Percentiles rank a stretch among this genome's conserved stretches.
phyloP scores from a whole-genome alignment of 345 rosid genomes.

The Linum usitatissimum region DNA sequence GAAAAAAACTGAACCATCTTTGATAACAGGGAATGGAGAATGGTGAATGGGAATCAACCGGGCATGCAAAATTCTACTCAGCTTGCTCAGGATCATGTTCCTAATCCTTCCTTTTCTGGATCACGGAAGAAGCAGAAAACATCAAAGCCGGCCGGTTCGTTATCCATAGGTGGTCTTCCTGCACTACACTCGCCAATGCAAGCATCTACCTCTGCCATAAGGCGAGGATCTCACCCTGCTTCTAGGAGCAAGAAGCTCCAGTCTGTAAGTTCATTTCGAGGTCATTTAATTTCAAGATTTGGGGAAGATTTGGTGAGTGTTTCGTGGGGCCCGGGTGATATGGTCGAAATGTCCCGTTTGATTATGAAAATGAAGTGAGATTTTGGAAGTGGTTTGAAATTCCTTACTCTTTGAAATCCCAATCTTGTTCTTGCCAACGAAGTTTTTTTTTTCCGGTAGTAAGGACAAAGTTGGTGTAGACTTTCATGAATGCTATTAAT shows the following conservation, averaged over 20 bases:
- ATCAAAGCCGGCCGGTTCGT: constrained; percentile 41
- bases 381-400: background rate
- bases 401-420: background rate
- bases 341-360: too few species aligned
- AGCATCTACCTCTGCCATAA: constrained; percentile 47
- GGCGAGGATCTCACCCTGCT: constrained; percentile 45
- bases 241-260: constrained; percentile 69
- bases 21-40: constrained; percentile 82
- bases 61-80: constrained; percentile 40
- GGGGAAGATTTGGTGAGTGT: too few species aligned
- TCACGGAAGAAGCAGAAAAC: constrained; percentile 73
- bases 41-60: constrained; percentile 50
- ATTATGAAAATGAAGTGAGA: too few species aligned
- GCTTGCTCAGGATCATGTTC: constrained; percentile 49
- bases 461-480: background rate
- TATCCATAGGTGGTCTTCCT: constrained; percentile 49
- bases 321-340: too few species aligned
- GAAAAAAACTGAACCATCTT: constrained; percentile 7
- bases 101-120: constrained; percentile 70
- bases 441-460: background rate
- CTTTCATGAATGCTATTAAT: background rate
- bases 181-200: constrained; percentile 51
- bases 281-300: too few species aligned
- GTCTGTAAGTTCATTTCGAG: constrained; percentile 36
- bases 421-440: background rate